These are phyloP conservation scores for Apiospora pterosperma DNA, from an alignment of 2,329 filamentous ascomycete genomes.

Conservation along the genomic window DNA sequence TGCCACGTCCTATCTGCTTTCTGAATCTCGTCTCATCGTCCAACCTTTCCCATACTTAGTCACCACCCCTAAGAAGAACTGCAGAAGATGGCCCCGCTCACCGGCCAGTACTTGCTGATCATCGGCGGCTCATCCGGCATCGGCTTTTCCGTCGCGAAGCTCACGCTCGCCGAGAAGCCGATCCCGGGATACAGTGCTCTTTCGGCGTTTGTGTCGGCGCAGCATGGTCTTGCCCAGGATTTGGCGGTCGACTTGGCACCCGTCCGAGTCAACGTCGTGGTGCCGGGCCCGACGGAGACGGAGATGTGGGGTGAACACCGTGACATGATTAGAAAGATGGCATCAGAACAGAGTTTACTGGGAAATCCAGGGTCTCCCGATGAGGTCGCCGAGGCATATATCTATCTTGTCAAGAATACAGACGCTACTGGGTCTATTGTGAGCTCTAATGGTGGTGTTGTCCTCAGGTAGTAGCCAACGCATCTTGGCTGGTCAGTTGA, in stretches of 20 bases:
- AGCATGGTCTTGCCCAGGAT: slow-evolving; percentile 49
- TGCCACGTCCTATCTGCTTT: too few species aligned
- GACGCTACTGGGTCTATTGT: slow-evolving; percentile 32
- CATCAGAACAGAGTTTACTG: slow-evolving; percentile 14
- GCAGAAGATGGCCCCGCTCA: slow-evolving; percentile 27
- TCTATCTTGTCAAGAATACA: slow-evolving; percentile 40
- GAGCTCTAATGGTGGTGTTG: slow-evolving; percentile 18
- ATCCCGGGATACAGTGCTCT: slow-evolving; percentile 48
- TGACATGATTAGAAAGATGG: slow-evolving; percentile 16
- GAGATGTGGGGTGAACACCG: slow-evolving; percentile 33
- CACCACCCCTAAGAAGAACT: too few species aligned
- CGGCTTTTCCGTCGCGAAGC: slow-evolving; percentile 58
- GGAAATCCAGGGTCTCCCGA: slow-evolving; percentile 28
- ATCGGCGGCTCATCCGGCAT: slow-evolving; percentile 64
- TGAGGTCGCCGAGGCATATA: slow-evolving; percentile 40
- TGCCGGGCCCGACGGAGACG: slow-evolving; percentile 51
- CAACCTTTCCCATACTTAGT: too few species aligned
- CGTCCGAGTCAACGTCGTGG: slow-evolving; percentile 59
- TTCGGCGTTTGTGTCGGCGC: slow-evolving; percentile 43
- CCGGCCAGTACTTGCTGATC: slow-evolving; percentile 43
- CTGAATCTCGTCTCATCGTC: too few species aligned
- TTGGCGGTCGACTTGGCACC: slow-evolving; percentile 63
- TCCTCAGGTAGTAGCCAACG: slow-evolving; percentile 2
- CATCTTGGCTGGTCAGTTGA: too few species aligned
- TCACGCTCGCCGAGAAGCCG: slow-evolving; percentile 48